Conservation (phyloP, 2,329 filamentous ascomycete species). For the Paecilomyces dactylethromorphus region DNA sequence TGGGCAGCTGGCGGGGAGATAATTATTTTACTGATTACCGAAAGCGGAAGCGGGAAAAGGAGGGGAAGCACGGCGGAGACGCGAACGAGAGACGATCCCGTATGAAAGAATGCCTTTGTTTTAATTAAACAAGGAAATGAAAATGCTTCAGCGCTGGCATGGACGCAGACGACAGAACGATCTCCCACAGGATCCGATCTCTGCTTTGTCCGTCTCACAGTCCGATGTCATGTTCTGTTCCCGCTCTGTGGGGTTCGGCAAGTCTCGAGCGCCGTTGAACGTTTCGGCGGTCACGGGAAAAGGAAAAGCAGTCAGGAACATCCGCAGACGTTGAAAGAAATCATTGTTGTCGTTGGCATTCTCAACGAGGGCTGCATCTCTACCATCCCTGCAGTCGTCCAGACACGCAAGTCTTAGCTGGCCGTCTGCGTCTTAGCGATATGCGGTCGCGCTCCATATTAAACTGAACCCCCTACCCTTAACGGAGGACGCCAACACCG, state of each 20-base stretch:
- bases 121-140: neutral
- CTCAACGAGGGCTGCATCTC: neutral
- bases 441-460: neutral
- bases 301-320: neutral
- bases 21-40: conserved; percentile 1
- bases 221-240: neutral
- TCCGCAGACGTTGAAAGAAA: neutral
- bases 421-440: neutral
- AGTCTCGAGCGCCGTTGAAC: neutral
- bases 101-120: conserved; percentile 9
- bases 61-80: neutral
- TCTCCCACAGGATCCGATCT: neutral
- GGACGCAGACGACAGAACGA: neutral
- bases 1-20: neutral
- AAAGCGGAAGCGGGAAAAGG: neutral
- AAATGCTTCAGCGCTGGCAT: neutral
- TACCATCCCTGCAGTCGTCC: neutral
- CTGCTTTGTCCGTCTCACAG: neutral
- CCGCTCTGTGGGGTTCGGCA: neutral
- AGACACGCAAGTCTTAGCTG: neutral
- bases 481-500: neutral
- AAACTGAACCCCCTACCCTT: neutral
- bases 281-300: conserved; percentile 19
- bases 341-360: neutral
- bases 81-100: neutral